Base-by-base conservation (phyloP, 2,329 filamentous ascomycete genomes). In the Gyromitra esculenta region DNA sequence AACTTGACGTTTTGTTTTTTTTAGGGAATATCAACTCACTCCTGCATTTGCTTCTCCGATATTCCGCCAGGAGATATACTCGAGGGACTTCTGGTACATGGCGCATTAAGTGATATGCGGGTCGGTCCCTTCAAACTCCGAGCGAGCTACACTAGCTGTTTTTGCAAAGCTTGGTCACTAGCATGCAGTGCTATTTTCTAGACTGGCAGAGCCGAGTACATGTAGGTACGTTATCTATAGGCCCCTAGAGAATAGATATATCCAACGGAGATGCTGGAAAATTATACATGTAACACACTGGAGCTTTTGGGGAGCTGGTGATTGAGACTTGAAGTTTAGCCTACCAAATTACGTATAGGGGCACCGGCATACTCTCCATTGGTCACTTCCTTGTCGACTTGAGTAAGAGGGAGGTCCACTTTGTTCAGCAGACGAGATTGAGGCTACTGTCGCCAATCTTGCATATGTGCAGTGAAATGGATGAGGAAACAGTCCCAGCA, bases 21-120 rank as follows among this genome's bases (percentile, higher is more conserved):
- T n/a, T 21, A 63, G 67, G 59, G 48, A 64, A 64, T 50, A 70
- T 70, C 65, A 75, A 75, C 57, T 70, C 65, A 64, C 59, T 64
- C 48, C 64, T 64, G 72, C 57, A 63, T 70, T 41, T 48, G 6
- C 39, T 69, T 64, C 60, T 48, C 52, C 18, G 13, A 66, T 52
- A 39, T 66, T 59, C 59, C 37, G 35, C 67, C 35, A 35, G 39
- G 35, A 52, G 48, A 66, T 57, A 66, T 57, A 50, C 37, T 57
- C 50, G 64, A 52, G n/a, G 52, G 43, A 25, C 43, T 37, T 50
- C 43, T 57, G 48, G 50, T 45, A 57, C n/a, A 60, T 18, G 25
- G 2, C 37, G 37, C 18, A 66, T 56, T n/a, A 50, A 64, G 59
- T 13, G 50, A 31, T 52, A 62, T 73, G 56, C 56, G 48, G 41